Evolutionary conservation across 2,329 filamentous ascomycete genomes (phyloP).

Genomic region (Botrytis deweyae): DNA sequence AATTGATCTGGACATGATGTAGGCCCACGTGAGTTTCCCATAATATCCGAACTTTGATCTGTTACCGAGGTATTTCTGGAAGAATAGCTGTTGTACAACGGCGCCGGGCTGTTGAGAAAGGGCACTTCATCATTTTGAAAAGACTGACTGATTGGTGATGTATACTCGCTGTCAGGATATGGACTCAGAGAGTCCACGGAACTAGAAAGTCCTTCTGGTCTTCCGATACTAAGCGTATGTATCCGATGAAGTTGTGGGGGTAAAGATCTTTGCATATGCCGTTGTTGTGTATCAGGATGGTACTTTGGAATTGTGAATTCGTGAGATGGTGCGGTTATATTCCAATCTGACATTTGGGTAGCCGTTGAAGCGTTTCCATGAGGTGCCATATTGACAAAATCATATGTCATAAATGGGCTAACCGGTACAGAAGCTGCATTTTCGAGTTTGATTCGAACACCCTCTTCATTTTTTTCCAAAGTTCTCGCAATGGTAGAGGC

Average conservation of each 20-base stretch:
- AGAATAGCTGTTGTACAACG: slow-evolving; percentile 56
- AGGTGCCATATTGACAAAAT: slow-evolving; percentile 44
- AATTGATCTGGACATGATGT: slow-evolving; percentile 61
- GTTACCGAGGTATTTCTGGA: slow-evolving; percentile 51
- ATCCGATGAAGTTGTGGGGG: slow-evolving; percentile 51
- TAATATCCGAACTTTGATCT: slow-evolving; percentile 53
- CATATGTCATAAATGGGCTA: slow-evolving; percentile 41
- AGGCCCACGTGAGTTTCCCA: slow-evolving; percentile 55
- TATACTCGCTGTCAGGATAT: slow-evolving; percentile 55
- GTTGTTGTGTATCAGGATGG: slow-evolving; percentile 31
- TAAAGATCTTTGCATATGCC: slow-evolving; percentile 40
- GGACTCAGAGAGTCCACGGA: slow-evolving; percentile 53
- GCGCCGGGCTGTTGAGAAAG: slow-evolving; percentile 55
- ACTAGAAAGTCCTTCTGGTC: slow-evolving; percentile 35
- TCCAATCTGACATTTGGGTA: slow-evolving; percentile 38
- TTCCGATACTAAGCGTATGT: slow-evolving; percentile 47
- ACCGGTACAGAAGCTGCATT: slow-evolving; percentile 28
- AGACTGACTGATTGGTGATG: slow-evolving; percentile 53
- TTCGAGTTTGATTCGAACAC: slow-evolving; percentile 39
- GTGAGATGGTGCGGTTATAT: slow-evolving; percentile 35
- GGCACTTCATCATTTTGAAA: slow-evolving; percentile 55
- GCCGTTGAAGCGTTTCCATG: slow-evolving; percentile 31
- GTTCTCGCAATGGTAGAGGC: slow-evolving; percentile 31
- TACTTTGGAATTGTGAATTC: slow-evolving; percentile 26
- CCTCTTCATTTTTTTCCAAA: slow-evolving; percentile 31